Evolutionary conservation across 768 basidiomycete genomes (phyloP).

Genomic region (Tulasnella sp.): DNA sequence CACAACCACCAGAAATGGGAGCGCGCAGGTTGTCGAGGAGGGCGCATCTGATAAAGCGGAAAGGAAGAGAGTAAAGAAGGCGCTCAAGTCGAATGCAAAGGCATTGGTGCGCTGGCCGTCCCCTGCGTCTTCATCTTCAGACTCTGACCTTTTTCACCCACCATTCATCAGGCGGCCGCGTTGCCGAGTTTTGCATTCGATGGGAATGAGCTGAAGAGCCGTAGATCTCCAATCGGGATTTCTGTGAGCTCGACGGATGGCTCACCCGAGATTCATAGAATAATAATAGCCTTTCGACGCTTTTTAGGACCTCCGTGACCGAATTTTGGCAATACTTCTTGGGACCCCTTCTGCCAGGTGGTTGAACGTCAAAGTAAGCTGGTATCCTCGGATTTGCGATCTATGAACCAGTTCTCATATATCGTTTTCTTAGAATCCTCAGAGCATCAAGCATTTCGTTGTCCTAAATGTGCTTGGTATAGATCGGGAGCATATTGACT

Average conservation of each 20-base stretch:
- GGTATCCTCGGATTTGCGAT: not conserved
- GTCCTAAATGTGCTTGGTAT: conserved; percentile 79
- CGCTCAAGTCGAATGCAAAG: conserved; percentile 45
- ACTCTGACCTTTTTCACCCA: not conserved
- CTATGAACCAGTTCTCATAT: not conserved
- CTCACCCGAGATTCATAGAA: not conserved
- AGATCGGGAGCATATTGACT: conserved; percentile 38
- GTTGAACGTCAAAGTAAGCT: conserved; percentile 68
- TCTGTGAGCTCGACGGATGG: not conserved
- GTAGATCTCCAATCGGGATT: conserved; percentile 6
- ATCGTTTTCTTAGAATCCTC: conserved; percentile 46
- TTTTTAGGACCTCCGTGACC: conserved; percentile 73
- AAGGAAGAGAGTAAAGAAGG: conserved; percentile 61
- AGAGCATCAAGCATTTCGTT: conserved; percentile 67
- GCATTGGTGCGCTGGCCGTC: conserved; percentile 54
- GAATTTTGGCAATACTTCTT: conserved; percentile 69
- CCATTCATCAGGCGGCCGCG: not conserved
- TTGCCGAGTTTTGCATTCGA: not conserved
- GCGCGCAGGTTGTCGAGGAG: not conserved
- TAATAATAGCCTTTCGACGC: not conserved
- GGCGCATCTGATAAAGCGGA: conserved; percentile 40
- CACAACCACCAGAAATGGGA: not conserved
- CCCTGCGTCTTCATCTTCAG: not conserved
- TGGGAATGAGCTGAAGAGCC: conserved; percentile 1
- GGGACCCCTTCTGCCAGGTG: conserved; percentile 80